Base-by-base conservation (phyloP, 2,329 filamentous ascomycete species). In the Hymenoscyphus scutula region DNA sequence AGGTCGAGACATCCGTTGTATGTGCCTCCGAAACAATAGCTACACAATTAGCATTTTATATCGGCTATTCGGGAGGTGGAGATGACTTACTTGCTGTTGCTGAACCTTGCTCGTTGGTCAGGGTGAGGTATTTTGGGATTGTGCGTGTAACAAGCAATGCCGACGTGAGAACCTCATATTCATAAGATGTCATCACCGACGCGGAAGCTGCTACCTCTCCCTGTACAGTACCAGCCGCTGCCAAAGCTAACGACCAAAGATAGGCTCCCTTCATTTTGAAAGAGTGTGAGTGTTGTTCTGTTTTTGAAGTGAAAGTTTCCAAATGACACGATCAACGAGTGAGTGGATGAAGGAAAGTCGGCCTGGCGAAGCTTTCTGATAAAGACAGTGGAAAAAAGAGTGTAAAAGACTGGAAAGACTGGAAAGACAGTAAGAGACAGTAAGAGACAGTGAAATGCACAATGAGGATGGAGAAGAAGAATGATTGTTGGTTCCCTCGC, bases 191-290 rank as follows among this genome's bases (percentile, higher is more conserved):
- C n/a, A 38, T 27, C 15, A 60, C 53, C 32, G 13, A 37, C 5
- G 17, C 45, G 37, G 27, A 11, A 2, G n/a, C n/a, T n/a, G 17
- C 34, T 27, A 25, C 48, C 30, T 30, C 30, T 27, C 25, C 32
- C 15, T 34, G 32, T 13, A 34, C 23, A n/a, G 29, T 25, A 19
- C 25, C 19, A n/a, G 29, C 45, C 23, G 30, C 51, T 10, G 37
- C 48, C 19, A 60, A 41, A 60, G 58, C 58, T 17, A 32, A 8
- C 29, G 58, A 60, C 32, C 51, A 54, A 30, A 60, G 23, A n/a
- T 60, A 55, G 11, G 34, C 32, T 29, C 30, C 58, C 58, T 60
- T 60, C 58, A 60, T 60, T 29, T 55, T 55, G 32, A 60, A 32
- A 29, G 55, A 48, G 41, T 48, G 41, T 48, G 41, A 25, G 41